Conservation (phyloP, 345 rosid species). For the Noccaea bulbosa region DNA sequence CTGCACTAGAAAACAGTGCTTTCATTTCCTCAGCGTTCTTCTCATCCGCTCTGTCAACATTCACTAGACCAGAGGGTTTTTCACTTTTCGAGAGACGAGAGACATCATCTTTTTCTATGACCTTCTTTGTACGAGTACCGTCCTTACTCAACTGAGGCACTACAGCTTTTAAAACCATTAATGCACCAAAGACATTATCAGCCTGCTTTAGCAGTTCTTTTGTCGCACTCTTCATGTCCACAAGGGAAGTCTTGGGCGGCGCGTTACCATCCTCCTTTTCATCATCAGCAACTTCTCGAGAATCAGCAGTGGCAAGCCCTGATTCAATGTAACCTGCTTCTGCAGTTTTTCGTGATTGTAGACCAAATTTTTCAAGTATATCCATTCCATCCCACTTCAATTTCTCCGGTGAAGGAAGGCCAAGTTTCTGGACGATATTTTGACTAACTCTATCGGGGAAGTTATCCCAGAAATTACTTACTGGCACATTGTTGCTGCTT, state of each 20-base stretch:
- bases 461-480: constrained; percentile 68
- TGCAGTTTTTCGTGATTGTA: constrained; percentile 73
- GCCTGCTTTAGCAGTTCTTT: constrained; percentile 81
- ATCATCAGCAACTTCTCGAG: constrained; percentile 48
- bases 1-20: constrained; percentile 79
- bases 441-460: constrained; percentile 62
- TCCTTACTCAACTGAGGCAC: constrained; percentile 73
- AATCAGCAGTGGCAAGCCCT: constrained; percentile 76
- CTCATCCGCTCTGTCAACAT: constrained; percentile 53
- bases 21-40: constrained; percentile 89
- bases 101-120: constrained; percentile 23
- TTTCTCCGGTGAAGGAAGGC: constrained; percentile 63
- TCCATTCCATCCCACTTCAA: constrained; percentile 80
- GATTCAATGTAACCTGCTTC: constrained; percentile 80
- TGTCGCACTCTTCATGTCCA: constrained; percentile 77
- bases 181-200: constrained; percentile 85
- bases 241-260: constrained; percentile 63
- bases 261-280: constrained; percentile 48
- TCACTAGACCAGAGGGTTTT: constrained; percentile 49
- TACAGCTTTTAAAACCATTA: constrained; percentile 81
- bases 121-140: constrained; percentile 42
- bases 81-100: constrained; percentile 41
- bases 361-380: constrained; percentile 65
- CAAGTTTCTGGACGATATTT: constrained; percentile 73
- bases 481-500: constrained; percentile 42